Evolutionary conservation across 1,139 yeast species (phyloP), one percentile per base, ranked within the genome.

Genomic region (Zygosaccharomyces sapae): DNA sequence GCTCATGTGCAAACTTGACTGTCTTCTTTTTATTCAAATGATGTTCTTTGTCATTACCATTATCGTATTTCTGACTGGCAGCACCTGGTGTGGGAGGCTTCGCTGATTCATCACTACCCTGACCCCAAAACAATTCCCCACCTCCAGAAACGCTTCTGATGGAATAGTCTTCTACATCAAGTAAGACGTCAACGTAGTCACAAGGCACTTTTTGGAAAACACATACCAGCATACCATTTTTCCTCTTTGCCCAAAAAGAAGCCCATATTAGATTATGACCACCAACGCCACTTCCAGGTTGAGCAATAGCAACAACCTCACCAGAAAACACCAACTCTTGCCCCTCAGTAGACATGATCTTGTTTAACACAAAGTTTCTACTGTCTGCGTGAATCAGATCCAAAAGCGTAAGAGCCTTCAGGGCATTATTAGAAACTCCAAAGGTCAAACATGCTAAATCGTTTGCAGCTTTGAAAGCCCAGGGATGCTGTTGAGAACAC

Each of bases 131-230:
- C 19, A 58, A 41, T 8, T 55, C 58, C 36, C 54, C 56, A 24
- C 57, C 57, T 33, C 55, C 58, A 9, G 53, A 42, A 9, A 62
- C 52, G 16, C 51, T 57, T 9, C 54, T 55, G 5, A 55, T 58
- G 4, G 57, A 48, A 49, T 53, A 58, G 40, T 58, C 59, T n/a
- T 54, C 55, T 27, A 59, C 37, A 39, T 56, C 55, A 30, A 81
- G 68, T 16, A 77, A 70, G 6, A 86, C 68, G 58, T 83, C 87
- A 51, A 86, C 77, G 4, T 86, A 83, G 65, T 86, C 94, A 63
- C 94, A 84, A 1, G 87, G 86, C 30, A 87, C 86, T 62, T 87
- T 95, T 58, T 89, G 96, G 62, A 90, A 82, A 71, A 87, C 88
- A 71, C 94, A 83, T 38, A 88, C 84, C 45, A 89, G 76, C 50